phyloP scores from a whole-genome alignment of 768 basidiomycete species.

The Amanita fuliginea region DNA sequence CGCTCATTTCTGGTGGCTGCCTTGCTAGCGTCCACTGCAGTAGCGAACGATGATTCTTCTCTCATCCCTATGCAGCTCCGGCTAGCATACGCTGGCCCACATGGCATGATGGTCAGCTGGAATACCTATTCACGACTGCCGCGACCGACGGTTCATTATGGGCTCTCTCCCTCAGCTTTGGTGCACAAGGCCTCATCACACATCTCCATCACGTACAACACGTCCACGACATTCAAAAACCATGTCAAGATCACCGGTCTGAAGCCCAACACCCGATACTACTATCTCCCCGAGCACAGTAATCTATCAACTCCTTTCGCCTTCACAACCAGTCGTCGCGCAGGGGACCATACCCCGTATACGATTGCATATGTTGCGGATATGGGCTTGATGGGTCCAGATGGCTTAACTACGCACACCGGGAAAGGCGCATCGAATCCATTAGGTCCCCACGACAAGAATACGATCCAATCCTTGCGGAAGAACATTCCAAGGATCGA shows the following conservation, averaged over 20 bases:
- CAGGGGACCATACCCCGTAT: slow-evolving; percentile 9
- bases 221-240: slow-evolving; percentile 11
- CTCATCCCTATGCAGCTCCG: slow-evolving; percentile 10
- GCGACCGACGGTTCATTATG: slow-evolving; percentile 9
- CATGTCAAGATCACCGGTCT: slow-evolving; percentile 10
- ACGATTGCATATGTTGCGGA: slow-evolving; percentile 10
- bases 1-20: too few species aligned
- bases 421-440: slow-evolving; percentile 9
- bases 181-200: slow-evolving; percentile 6
- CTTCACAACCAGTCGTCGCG: slow-evolving; percentile 9
- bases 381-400: slow-evolving; percentile 10
- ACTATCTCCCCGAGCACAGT: slow-evolving; percentile 7
- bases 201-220: slow-evolving; percentile 10
- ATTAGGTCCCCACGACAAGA: slow-evolving; percentile 9
- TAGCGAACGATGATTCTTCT: background rate
- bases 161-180: slow-evolving; percentile 6
- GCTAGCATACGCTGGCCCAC: slow-evolving; percentile 12
- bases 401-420: slow-evolving; percentile 6
- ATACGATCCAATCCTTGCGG: slow-evolving; percentile 10
- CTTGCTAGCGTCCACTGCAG: background rate
- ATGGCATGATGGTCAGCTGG: slow-evolving; percentile 13
- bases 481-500: slow-evolving; percentile 6
- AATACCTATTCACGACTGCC: slow-evolving; percentile 11
- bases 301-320: slow-evolving; percentile 5
- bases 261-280: slow-evolving; percentile 10